These are phyloP conservation scores for Trichoderma sp. DNA, from an alignment of 2,329 filamentous ascomycete species.

Conservation along the genomic window DNA sequence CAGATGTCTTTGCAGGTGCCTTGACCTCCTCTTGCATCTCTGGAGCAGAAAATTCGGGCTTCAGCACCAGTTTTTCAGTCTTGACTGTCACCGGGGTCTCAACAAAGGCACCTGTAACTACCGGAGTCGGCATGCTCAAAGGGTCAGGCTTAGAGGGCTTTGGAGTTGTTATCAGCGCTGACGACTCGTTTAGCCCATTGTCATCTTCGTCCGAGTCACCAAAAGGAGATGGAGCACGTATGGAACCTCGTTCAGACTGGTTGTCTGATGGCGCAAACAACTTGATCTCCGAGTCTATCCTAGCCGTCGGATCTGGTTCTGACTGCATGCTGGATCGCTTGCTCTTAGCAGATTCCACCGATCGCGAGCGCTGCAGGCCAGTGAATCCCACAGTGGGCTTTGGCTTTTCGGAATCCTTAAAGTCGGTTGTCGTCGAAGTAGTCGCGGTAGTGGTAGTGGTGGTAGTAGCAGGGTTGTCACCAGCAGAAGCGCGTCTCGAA, in stretches of 20 bases:
- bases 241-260: conserved; percentile 57
- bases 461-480: conserved; percentile 6
- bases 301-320: conserved; percentile 56
- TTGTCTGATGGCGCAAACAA: conserved; percentile 58
- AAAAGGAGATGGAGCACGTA: conserved; percentile 49
- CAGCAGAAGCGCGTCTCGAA: conserved; percentile 24
- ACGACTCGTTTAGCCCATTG: conserved; percentile 32
- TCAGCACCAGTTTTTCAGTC: conserved; percentile 34
- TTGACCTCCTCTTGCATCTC: conserved; percentile 30
- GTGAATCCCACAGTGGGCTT: conserved; percentile 51
- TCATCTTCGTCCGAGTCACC: conserved; percentile 37
- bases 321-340: conserved; percentile 53
- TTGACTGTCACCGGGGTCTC: conserved; percentile 55
- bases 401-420: conserved; percentile 29
- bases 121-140: conserved; percentile 54
- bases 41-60: conserved; percentile 27
- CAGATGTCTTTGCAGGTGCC: conserved; percentile 19
- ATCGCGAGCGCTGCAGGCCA: conserved; percentile 45
- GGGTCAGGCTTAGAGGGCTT: conserved; percentile 47
- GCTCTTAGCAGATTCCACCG: conserved; percentile 47
- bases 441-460: neutral
- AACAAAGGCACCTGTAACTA: conserved; percentile 56
- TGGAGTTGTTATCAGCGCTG: conserved; percentile 47
- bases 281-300: conserved; percentile 57
- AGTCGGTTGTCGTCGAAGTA: neutral